Evolutionary conservation across 805 yeast genomes (phyloP), one percentile per base, ranked within the genome.

Genomic region (Tetrapisispora fleetii): DNA sequence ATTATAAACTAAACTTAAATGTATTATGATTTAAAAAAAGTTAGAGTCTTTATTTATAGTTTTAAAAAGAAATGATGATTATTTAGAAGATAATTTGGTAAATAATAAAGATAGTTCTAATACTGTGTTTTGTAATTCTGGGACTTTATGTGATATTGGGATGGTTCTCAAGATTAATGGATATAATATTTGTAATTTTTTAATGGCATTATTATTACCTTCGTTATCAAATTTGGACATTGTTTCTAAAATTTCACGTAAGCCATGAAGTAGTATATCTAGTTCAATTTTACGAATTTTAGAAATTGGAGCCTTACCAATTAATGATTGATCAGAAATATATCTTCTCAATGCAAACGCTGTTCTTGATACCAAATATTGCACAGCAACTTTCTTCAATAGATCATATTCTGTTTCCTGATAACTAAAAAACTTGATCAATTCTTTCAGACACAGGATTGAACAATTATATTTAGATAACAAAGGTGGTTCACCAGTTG

Each of bases 201-300:
- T 48, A 8, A 57, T 39, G 17, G 50, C 49, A 4, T 48, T 30
- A 21, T 46, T 27, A 8, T 42, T 21, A 9, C 42, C 35, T 3
- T 17, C 24, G 10, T 39, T 35, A 13, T 37, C 30, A 13, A 48
- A 43, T 7, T 16, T n/a, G 2, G 50, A 35, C 13, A 52, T 24
- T 14, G 37, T 27, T 16, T 48, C 47, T 35, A 69, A 53, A 6
- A 71, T 58, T 6, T 54, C 53, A 30, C 54, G 55, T 4, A 80
- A 54, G 0, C 85, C 83, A 4, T 62, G 50, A 22, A 82, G 54
- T 6, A 80, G 56, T 0, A 68, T 56, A 13, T 54, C 52, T n/a
- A 89, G 58, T 60, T 90, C 98, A 6, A 68, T 64, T 47, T 77
- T 77, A 54, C 86, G 87, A 8, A 85, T 63, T 37, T 75, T 71